Base-by-base conservation (phyloP, 2,329 filamentous ascomycete genomes). In the Waltergamsia citrina region DNA sequence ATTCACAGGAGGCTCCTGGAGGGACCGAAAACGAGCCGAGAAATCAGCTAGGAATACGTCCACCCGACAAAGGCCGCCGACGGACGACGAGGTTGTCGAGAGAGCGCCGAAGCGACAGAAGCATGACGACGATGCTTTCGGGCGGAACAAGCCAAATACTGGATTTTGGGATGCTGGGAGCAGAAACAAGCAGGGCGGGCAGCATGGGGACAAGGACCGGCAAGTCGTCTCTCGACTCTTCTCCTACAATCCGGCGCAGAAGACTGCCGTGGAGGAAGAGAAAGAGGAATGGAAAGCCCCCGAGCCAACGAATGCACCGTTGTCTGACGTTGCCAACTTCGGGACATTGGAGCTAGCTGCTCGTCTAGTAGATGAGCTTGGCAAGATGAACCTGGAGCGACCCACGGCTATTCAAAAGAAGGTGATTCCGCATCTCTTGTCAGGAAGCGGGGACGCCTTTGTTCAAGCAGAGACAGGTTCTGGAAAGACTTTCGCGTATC, bases 401-500 rank as follows among this genome's bases (percentile, higher is more conserved):
- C 92, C 92, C 6, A 98, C 92, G 0, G 86, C 85, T 1, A 95
- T 98, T 52, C 92, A 98, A 60, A 88, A 88, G 47, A 85, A 85
- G 41, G 82, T 90, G 1, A 80, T 98, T 25, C 71, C 83, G 27
- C 80, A 92, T 46, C 62, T 98, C 40, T 60, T 94, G 29, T 78
- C 78, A 27, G 80, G 82, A 34, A 83, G 94, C 46, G 79, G 75
- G 29, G 92, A 98, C 63, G 88, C 88, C 3, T 98, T 98, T 49
- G 81, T 98, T 22, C 92, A 96, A 55, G 93, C 92, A 3, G 83
- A 98, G 61, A 98, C 92, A 0, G 92, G 92, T 45, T 98, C 92
- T 0, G 92, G 92, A 60, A 98, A 98, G 63, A 98, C 92, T 0
- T 63, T 98, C 39, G 85, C 92, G n/a, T 98, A 98, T 54, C 69